Conservation (phyloP, 108 stramenopile genomes). For the Nannochloropsis gaditana region DNA sequence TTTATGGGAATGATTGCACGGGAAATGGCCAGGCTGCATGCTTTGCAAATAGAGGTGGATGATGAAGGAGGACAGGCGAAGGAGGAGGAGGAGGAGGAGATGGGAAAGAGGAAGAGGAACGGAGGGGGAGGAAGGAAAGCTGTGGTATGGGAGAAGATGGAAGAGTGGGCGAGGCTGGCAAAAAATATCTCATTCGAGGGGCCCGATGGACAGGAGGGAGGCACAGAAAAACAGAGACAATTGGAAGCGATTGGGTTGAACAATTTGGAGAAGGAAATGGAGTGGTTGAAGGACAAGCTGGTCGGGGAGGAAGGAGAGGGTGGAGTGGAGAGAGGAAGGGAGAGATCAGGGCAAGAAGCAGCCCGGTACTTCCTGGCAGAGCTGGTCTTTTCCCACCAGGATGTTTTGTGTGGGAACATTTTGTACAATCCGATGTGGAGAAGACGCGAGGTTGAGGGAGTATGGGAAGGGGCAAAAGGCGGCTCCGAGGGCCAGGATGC, state of each 20-base stretch:
- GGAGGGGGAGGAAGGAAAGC: not conserved
- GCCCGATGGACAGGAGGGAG: not conserved
- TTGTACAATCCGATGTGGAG: not conserved
- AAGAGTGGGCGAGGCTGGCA: not conserved
- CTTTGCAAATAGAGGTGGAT: slow-evolving; percentile 10
- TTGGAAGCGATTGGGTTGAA: not conserved
- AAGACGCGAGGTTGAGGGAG: too few relatives aligned
- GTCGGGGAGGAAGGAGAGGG: not conserved
- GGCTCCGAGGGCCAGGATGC: not conserved
- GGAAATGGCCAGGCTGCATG: slow-evolving; percentile 32
- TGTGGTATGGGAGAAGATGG: not conserved
- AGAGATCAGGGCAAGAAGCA: not conserved
- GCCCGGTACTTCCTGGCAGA: not conserved
- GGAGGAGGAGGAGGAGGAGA: not conserved
- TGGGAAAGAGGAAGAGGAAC: not conserved
- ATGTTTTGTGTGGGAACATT: not conserved
- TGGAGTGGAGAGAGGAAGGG: not conserved
- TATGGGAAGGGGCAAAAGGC: not conserved
- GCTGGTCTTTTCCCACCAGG: not conserved
- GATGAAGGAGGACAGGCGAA: not conserved
- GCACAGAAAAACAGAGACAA: not conserved
- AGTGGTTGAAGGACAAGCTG: not conserved
- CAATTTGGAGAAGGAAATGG: not conserved
- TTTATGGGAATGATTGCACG: slow-evolving; percentile 32
- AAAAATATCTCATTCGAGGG: not conserved